phyloP scores from a whole-genome alignment of 2,329 filamentous ascomycete species.

The Fusarium compactum region DNA sequence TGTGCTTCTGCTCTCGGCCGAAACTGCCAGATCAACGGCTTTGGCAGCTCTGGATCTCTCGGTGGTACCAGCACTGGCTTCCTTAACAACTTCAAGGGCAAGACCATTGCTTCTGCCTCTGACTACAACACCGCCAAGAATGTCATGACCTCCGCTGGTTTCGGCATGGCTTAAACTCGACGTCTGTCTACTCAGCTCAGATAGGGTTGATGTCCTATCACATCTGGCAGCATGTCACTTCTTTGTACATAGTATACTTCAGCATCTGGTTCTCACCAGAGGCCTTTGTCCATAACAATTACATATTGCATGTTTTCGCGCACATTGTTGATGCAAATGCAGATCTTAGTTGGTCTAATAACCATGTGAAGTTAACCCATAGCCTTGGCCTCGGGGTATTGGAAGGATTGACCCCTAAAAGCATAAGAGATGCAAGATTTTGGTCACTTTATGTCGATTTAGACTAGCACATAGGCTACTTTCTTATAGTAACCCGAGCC shows the following conservation, averaged over 20 bases:
- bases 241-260: constrained; percentile 34
- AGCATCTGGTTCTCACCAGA: constrained; percentile 6
- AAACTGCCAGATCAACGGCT: constrained; percentile 64
- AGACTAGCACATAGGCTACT: too few species aligned
- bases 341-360: neutral
- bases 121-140: constrained; percentile 52
- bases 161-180: constrained; percentile 59
- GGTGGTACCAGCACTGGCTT: constrained; percentile 59
- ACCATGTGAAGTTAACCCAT: neutral
- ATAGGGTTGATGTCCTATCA: neutral
- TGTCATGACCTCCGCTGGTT: constrained; percentile 58
- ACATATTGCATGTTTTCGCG: constrained; percentile 12
- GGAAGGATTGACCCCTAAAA: neutral
- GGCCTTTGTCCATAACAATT: constrained; percentile 28
- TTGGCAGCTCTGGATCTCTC: constrained; percentile 56
- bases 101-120: constrained; percentile 62
- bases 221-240: constrained; percentile 5
- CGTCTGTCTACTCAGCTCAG: neutral
- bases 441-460: neutral
- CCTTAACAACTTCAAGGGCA: constrained; percentile 63
- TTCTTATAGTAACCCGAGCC: neutral
- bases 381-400: neutral
- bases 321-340: neutral
- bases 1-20: constrained; percentile 62
- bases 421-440: neutral